Evolutionary conservation across 148 eudicot species (phyloP).

Genomic region (Silene conica): DNA sequence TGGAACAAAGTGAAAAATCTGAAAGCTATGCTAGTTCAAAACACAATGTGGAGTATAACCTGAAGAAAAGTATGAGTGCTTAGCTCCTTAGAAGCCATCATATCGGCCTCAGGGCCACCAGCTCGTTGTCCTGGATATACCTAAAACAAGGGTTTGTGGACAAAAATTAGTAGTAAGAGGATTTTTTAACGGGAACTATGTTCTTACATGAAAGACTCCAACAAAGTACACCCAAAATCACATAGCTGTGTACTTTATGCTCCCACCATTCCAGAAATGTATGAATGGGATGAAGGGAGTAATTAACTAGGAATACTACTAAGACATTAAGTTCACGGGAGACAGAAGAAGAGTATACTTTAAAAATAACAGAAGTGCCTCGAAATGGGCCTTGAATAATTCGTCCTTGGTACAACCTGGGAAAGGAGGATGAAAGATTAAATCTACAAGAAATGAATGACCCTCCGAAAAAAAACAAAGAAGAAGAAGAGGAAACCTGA

Average conservation of each 20-base stretch:
- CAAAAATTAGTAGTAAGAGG: background rate
- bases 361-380: conserved; percentile 75
- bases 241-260: too few species aligned
- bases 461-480: background rate
- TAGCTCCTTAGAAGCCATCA: conserved; percentile 98
- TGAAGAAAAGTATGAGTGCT: conserved; percentile 73
- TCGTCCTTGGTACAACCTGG: conserved; percentile 92
- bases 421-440: conserved; percentile 16
- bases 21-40: background rate
- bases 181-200: background rate
- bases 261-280: too few species aligned
- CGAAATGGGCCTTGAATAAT: conserved; percentile 69
- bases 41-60: conserved; percentile 19
- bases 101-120: conserved; percentile 86
- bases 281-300: background rate
- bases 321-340: background rate
- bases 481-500: conserved; percentile 49
- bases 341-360: conserved; percentile 38
- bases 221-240: background rate
- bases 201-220: background rate
- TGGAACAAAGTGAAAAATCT: background rate
- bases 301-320: background rate
- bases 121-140: conserved; percentile 91
- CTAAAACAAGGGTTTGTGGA: conserved; percentile 26
- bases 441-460: background rate